Evolutionary conservation across 2,329 filamentous ascomycete species (phyloP), one percentile per base, ranked within the genome.

Genomic region (Ophiostoma quercus): DNA sequence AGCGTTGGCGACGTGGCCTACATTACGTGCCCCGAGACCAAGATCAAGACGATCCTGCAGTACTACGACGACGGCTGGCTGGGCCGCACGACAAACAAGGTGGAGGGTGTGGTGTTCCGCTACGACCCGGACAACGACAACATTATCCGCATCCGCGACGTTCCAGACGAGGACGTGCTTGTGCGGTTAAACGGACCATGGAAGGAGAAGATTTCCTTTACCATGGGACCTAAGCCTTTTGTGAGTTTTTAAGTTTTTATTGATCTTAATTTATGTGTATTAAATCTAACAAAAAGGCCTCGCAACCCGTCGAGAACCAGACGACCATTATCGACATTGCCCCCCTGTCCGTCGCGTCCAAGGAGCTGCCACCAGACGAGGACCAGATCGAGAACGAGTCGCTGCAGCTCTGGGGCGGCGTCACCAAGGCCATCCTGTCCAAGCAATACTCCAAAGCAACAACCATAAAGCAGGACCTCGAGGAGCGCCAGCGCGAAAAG

Each of bases 41-140:
- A 89, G 77, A 87, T 96, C 74, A 98, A 98, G 82, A 91, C 90
- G 22, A 97, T 99, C 73, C 81, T 99, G 66, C 90, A 96, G 76
- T 99, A 99, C 78, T 83, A 94, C 69, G 94, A 98, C 76, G 94
- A 98, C 75, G 93, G 94, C 67, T 99, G 95, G 94, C 84, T 98
- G 39, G 92, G 94, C 66, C 92, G 92, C 74, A 87, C 92, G 25
- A 94, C 96, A 75, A 97, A 98, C 80, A 93, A 90, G 77, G 90
- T 99, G 47, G 88, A 96, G 72, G 95, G 95, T 22, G 88, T 97
- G 69, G 85, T 98, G 69, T 99, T 97, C 84, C 90, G 86, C 67
- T 97, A 97, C 75, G 91, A 97, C 76, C 91, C 93, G 0, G 87
- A 92, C 29, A 94, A 94, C 71, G 94, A 98, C 78, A 87, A 87